These are phyloP conservation scores for Knufia petricola DNA, from an alignment of 2,329 filamentous ascomycete species.

Conservation along the genomic window DNA sequence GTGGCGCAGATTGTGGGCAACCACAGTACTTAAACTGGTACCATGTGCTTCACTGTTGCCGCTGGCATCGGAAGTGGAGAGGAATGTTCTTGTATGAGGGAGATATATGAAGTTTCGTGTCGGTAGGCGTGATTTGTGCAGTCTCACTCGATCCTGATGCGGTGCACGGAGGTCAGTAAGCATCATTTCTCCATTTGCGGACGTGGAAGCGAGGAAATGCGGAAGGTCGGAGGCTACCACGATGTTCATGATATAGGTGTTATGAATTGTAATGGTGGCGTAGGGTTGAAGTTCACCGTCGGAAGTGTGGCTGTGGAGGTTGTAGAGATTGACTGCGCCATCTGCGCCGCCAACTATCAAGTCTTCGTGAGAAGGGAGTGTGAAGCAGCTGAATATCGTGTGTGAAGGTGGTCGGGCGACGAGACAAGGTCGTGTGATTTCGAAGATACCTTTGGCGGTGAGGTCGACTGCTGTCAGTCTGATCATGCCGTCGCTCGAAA, in stretches of 20 bases:
- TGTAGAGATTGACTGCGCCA: slow-evolving; percentile 47
- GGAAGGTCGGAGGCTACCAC: slow-evolving; percentile 43
- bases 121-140: slow-evolving; percentile 33
- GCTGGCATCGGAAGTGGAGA: slow-evolving; percentile 24
- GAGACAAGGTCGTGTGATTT: background rate
- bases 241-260: slow-evolving; percentile 39
- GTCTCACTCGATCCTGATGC: slow-evolving; percentile 12
- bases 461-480: slow-evolving; percentile 39
- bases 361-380: slow-evolving; percentile 48
- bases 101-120: slow-evolving; percentile 44
- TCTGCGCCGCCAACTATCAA: slow-evolving; percentile 48
- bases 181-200: slow-evolving; percentile 46
- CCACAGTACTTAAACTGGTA: slow-evolving; percentile 12
- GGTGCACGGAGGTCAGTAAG: slow-evolving; percentile 44
- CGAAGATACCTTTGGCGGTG: background rate
- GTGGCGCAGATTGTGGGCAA: slow-evolving; percentile 18
- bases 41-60: slow-evolving; percentile 13
- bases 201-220: slow-evolving; percentile 42
- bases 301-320: slow-evolving; percentile 24
- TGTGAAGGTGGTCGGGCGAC: slow-evolving; percentile 31
- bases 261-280: slow-evolving; percentile 24
- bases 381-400: slow-evolving; percentile 46
- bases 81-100: slow-evolving; percentile 45
- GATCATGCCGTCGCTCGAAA: slow-evolving; percentile 50
- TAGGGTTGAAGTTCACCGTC: slow-evolving; percentile 16